These are phyloP conservation scores for Solanum lignicaule DNA, from an alignment of 257 asterid species.

Conservation along the genomic window DNA sequence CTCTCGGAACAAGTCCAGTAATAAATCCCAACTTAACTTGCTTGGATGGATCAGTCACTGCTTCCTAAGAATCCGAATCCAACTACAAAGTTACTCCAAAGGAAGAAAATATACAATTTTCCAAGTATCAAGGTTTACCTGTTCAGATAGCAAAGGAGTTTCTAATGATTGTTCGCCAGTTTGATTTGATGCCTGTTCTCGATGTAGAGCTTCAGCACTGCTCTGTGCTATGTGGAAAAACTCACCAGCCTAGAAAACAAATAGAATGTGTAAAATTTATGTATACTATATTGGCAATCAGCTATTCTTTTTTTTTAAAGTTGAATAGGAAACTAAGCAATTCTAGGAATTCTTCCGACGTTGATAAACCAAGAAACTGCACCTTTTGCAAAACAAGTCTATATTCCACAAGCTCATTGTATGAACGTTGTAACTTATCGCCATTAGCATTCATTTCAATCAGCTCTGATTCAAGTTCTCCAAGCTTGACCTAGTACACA, in stretches of 20 bases:
- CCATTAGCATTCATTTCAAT: constrained; percentile 73
- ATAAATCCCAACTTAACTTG: constrained; percentile 88
- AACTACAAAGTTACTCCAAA: background rate
- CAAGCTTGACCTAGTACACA: constrained; percentile 30
- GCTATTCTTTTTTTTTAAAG: background rate
- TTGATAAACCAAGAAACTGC: background rate
- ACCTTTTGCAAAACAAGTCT: constrained; percentile 77
- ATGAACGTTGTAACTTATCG: constrained; percentile 68
- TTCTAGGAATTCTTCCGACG: background rate
- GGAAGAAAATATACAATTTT: background rate
- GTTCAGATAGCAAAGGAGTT: constrained; percentile 66
- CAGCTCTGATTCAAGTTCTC: constrained; percentile 78
- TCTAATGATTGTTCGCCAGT: constrained; percentile 83
- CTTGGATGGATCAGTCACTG: constrained; percentile 61
- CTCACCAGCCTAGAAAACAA: constrained; percentile 64
- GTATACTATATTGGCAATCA: background rate
- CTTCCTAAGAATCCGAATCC: constrained; percentile 35
- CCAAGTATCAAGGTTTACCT: constrained; percentile 31
- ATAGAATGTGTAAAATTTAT: background rate
- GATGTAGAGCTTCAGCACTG: constrained; percentile 73
- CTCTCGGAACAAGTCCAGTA: constrained; percentile 93
- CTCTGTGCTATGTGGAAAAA: constrained; percentile 72
- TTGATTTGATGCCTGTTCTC: constrained; percentile 58
- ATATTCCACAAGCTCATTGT: constrained; percentile 78
- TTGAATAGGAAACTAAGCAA: background rate